These are phyloP conservation scores for Stentor coeruleus DNA, from an alignment of 73 alveolate species.

Conservation along the genomic window DNA sequence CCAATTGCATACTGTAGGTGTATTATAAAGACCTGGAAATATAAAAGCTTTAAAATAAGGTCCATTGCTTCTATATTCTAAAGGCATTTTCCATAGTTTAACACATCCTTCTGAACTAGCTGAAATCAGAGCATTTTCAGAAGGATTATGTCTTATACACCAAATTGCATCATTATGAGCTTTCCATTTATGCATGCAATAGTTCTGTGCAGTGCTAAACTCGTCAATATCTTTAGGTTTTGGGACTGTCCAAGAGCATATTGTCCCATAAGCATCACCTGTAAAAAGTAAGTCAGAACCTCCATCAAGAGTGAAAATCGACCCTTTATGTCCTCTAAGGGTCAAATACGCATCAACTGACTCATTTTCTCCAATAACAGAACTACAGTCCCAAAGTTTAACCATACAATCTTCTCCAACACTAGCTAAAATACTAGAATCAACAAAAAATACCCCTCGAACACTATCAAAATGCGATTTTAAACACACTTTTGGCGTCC, in stretches of 20 bases:
- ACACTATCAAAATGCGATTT: conserved; percentile 44
- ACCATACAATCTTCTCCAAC: conserved; percentile 39
- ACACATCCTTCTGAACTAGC: conserved; percentile 32
- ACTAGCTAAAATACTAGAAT: conserved; percentile 29
- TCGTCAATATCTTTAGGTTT: conserved; percentile 28
- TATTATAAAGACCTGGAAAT: background rate
- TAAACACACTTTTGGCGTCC: background rate
- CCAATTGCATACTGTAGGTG: conserved; percentile 38
- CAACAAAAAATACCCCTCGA: conserved; percentile 34
- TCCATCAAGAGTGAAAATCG: conserved; percentile 36
- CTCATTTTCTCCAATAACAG: background rate
- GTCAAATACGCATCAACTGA: conserved; percentile 37
- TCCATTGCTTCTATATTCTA: background rate
- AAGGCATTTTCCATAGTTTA: conserved; percentile 28
- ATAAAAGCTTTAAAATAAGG: background rate
- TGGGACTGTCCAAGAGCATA: conserved; percentile 35
- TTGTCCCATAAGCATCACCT: conserved; percentile 44
- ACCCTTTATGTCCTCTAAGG: conserved; percentile 46
- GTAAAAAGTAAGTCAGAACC: conserved; percentile 27
- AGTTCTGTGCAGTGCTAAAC: conserved; percentile 17
- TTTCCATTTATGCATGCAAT: conserved; percentile 26
- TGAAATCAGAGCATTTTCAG: conserved; percentile 34
- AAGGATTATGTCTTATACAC: conserved; percentile 17
- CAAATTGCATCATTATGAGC: conserved; percentile 45
- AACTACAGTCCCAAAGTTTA: conserved; percentile 38